phyloP scores from a whole-genome alignment of 2,329 filamentous ascomycete species.

The Colletotrichum godetiae region DNA sequence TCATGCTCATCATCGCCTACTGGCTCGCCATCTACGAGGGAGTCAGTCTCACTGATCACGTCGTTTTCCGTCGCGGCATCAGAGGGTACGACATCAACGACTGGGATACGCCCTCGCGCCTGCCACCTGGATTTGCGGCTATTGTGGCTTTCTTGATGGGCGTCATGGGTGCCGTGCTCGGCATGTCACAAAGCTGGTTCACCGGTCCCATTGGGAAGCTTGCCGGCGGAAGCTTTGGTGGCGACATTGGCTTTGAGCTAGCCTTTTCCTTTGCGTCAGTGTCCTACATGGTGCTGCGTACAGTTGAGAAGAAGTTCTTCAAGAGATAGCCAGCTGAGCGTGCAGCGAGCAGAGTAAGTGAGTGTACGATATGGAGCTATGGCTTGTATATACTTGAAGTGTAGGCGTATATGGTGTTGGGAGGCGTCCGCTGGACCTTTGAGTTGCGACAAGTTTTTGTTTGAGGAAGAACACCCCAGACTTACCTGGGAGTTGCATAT shows the following conservation, averaged over 20 bases:
- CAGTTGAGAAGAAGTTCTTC: constrained; percentile 54
- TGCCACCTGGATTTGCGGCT: constrained; percentile 74
- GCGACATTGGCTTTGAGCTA: constrained; percentile 68
- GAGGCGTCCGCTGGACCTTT: neutral
- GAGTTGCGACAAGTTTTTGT: no score
- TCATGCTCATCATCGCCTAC: constrained; percentile 77
- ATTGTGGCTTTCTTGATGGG: constrained; percentile 72
- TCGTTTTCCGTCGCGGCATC: constrained; percentile 74
- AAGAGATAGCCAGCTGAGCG: constrained; percentile 43
- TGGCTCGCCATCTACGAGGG: constrained; percentile 81
- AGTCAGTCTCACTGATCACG: constrained; percentile 74
- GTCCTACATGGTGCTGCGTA: constrained; percentile 62
- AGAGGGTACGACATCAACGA: constrained; percentile 67
- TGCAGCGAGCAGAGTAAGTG: neutral
- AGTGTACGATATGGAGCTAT: constrained; percentile 5
- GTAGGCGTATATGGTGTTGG: neutral
- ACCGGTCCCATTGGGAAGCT: constrained; percentile 73
- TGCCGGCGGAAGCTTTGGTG: constrained; percentile 63
- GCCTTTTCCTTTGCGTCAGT: constrained; percentile 70
- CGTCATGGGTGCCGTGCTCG: constrained; percentile 72
- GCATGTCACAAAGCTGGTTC: constrained; percentile 78
- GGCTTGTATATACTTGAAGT: neutral
- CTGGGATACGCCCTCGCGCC: constrained; percentile 66
- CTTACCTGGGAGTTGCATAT: neutral
- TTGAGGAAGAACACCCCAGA: no score